A percentile compares a stretch with the other conserved stretches of the same genome.
These are phyloP conservation scores for Aurinia saxatilis DNA, from an alignment of 345 rosid genomes.

Conservation along the genomic window DNA sequence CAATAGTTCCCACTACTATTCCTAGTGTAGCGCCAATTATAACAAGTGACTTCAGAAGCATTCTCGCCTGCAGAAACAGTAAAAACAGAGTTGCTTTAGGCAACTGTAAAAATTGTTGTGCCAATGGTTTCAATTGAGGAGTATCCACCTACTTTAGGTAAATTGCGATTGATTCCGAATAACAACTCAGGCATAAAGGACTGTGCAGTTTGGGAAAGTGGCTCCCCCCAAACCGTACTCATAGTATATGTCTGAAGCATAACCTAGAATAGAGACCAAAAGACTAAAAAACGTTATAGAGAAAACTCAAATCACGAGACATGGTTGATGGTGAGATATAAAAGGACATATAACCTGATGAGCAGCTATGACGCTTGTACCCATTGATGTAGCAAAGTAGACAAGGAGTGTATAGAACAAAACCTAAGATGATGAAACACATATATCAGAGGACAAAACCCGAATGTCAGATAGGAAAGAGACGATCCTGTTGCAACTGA, in stretches of 20 bases:
- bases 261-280: constrained; percentile 36
- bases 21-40: constrained; percentile 62
- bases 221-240: constrained; percentile 74
- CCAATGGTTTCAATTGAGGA: background rate
- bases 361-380: constrained; percentile 68
- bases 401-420: constrained; percentile 69
- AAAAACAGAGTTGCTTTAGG: background rate
- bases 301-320: constrained; percentile 1
- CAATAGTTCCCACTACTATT: constrained; percentile 45
- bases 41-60: constrained; percentile 70
- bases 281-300: background rate
- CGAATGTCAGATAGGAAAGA: constrained; percentile 15
- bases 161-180: constrained; percentile 54
- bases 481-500: background rate
- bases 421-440: constrained; percentile 39
- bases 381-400: constrained; percentile 87
- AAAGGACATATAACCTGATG: constrained; percentile 61
- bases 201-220: constrained; percentile 94
- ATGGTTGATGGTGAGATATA: background rate
- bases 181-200: constrained; percentile 89
- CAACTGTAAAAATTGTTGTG: background rate
- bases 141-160: constrained; percentile 42
- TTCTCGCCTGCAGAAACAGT: constrained; percentile 50
- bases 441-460: constrained; percentile 10
- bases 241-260: constrained; percentile 64